These are phyloP conservation scores for Myochromella boudieri DNA, from an alignment of 768 basidiomycete species.

Conservation along the genomic window DNA sequence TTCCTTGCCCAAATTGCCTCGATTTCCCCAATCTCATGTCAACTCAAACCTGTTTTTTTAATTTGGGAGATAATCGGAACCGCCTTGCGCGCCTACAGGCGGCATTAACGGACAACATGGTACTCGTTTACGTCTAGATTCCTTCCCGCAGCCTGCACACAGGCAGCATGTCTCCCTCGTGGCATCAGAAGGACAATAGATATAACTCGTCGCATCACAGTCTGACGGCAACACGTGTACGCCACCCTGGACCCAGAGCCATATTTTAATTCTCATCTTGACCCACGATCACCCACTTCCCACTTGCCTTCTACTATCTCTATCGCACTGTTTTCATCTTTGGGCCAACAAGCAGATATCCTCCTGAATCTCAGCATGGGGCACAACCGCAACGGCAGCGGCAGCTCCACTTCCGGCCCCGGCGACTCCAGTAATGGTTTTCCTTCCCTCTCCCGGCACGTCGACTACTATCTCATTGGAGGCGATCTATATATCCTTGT, in stretches of 20 bases:
- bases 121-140: no score
- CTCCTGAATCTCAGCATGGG: constrained; percentile 14
- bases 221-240: constrained; percentile 37
- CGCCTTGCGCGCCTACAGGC: no score
- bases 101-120: constrained; percentile 1
- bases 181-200: constrained; percentile 10
- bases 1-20: no score
- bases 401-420: not conserved
- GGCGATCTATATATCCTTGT: constrained; percentile 54
- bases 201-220: constrained; percentile 19
- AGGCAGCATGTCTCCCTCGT: constrained; percentile 16
- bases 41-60: no score
- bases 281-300: constrained; percentile 34
- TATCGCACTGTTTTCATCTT: constrained; percentile 21
- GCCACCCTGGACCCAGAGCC: constrained; percentile 31
- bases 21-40: no score
- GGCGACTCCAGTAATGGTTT: constrained; percentile 19
- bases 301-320: constrained; percentile 16
- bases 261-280: constrained; percentile 19
- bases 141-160: not conserved
- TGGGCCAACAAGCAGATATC: constrained; percentile 23
- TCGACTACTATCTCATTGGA: constrained; percentile 47
- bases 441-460: constrained; percentile 26
- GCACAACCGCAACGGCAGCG: not conserved
- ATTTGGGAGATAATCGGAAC: no score